Percentiles rank a stretch among this genome's conserved stretches.
These are phyloP conservation scores for Pichia nanzhaoensis DNA, from an alignment of 805 yeast genomes.

Conservation along the genomic window DNA sequence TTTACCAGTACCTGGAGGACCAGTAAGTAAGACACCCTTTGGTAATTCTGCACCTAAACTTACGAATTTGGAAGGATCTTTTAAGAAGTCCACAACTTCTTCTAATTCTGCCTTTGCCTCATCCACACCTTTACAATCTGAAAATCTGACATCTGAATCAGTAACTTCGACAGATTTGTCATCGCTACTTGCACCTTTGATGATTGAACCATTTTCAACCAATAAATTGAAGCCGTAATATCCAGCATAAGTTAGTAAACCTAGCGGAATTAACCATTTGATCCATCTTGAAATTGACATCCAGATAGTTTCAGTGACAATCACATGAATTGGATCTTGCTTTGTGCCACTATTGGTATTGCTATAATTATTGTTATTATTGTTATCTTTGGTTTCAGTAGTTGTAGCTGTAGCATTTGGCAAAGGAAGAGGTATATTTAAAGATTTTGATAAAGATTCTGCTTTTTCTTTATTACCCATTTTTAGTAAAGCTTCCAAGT, in stretches of 20 bases:
- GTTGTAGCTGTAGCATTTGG: conserved; percentile 5
- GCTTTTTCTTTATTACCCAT: conserved; percentile 77
- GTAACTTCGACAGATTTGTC: conserved; percentile 80
- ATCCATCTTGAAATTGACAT: conserved; percentile 79
- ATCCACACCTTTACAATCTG: conserved; percentile 95
- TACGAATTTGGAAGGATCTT: conserved; percentile 93
- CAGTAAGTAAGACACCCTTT: conserved; percentile 92
- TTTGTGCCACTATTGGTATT: conserved; percentile 47
- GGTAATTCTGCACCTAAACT: conserved; percentile 97
- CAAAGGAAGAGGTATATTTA: conserved; percentile 23
- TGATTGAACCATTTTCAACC: conserved; percentile 75
- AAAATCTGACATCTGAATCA: conserved; percentile 78
- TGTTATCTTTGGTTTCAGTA: background rate
- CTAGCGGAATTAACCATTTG: conserved; percentile 80
- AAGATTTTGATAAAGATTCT: conserved; percentile 48
- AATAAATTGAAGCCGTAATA: conserved; percentile 70
- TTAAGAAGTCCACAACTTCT: conserved; percentile 95
- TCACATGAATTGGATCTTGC: conserved; percentile 87
- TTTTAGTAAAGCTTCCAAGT: conserved; percentile 72
- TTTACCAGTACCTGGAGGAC: conserved; percentile 99
- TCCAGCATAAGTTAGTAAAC: conserved; percentile 73
- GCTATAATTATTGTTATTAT: background rate
- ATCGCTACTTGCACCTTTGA: conserved; percentile 63
- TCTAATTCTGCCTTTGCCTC: conserved; percentile 97
- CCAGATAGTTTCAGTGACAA: conserved; percentile 78